These are phyloP conservation scores for Protomyces gravidus DNA, from an alignment of 1,139 yeast species.

Conservation along the genomic window DNA sequence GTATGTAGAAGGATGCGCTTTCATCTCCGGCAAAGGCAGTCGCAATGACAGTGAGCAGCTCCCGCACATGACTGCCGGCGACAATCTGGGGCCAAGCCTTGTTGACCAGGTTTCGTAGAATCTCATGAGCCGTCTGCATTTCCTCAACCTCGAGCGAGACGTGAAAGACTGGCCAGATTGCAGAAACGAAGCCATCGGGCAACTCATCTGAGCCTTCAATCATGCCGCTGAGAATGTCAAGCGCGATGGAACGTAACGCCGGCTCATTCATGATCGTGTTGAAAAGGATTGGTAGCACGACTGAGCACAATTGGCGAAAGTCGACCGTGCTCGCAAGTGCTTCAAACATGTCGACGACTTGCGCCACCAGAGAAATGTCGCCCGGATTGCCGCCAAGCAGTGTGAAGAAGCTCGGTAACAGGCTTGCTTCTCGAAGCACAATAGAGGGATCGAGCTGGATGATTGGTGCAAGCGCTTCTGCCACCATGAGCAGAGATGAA, in stretches of 20 bases:
- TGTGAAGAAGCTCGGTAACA: conserved; percentile 29
- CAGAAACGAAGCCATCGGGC: conserved; percentile 26
- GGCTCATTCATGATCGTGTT: conserved; percentile 18
- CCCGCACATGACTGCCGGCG: conserved; percentile 14
- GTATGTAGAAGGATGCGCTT: conserved; percentile 19
- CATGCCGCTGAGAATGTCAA: conserved; percentile 28
- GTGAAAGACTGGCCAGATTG: conserved; percentile 29
- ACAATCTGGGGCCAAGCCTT: conserved; percentile 27
- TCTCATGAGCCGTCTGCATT: conserved; percentile 29
- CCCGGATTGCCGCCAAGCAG: conserved; percentile 29
- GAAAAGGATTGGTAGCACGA: conserved; percentile 25
- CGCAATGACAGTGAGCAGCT: conserved; percentile 16
- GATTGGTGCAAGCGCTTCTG: conserved; percentile 26
- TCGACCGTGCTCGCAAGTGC: conserved; percentile 26
- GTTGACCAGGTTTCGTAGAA: conserved; percentile 24
- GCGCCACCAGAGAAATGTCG: conserved; percentile 31
- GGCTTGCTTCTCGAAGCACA: conserved; percentile 9
- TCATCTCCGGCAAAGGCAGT: conserved; percentile 19
- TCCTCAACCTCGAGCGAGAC: conserved; percentile 27
- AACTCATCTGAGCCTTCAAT: conserved; percentile 30
- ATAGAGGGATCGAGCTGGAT: conserved; percentile 21
- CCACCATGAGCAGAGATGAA: conserved; percentile 27
- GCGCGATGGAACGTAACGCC: conserved; percentile 21
- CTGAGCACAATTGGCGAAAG: conserved; percentile 17
- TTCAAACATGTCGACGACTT: conserved; percentile 31